Evolutionary conservation across 2,329 filamentous ascomycete genomes (phyloP), one percentile per base, ranked within the genome.

Genomic region (Fusarium beomiforme): DNA sequence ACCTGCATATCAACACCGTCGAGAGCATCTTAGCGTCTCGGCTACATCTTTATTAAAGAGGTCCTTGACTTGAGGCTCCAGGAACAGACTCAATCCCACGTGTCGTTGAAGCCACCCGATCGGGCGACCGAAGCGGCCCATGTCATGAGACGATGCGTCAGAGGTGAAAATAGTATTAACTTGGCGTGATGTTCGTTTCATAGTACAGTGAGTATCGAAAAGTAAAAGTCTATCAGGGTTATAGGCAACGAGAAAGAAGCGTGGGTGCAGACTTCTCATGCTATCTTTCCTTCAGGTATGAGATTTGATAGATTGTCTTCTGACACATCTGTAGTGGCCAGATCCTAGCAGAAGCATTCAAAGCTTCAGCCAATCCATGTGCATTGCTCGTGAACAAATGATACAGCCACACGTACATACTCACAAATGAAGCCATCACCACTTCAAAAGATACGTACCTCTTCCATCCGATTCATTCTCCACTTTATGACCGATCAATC

Each of bases 51-150:
- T 31, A 14, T 10, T 46, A 21, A 29, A 41, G 8, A 29, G 2
- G 13, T 36, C 60, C 24, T 33, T 53, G 55, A 44, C 51, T 49
- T 49, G 31, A 21, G 26, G 41, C 61, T 54, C 60, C 54, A 61
- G 37, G 46, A 31, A 53, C 59, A 37, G 34, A 14, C 43, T 23
- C 31, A 39, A 53, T 68, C 64, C 67, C 72, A 75, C 72, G 72
- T 75, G 71, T 21, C 33, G 33, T 49, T 21, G 29, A 41, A 62
- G 49, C 42, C 64, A 43, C 72, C 70, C 53, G 62, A 75, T 75
- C 60, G 49, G 56, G 70, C 60, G 68, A 75, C 73, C 72, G 73
- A 75, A 64, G 37, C 44, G 33, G 46, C 69, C 50, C 46, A 33
- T 43, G 12, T 42, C 13, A 56, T 67, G 62, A 43, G 34, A 47